Conservation (phyloP, 345 rosid species). For the Turnera subulata region DNA sequence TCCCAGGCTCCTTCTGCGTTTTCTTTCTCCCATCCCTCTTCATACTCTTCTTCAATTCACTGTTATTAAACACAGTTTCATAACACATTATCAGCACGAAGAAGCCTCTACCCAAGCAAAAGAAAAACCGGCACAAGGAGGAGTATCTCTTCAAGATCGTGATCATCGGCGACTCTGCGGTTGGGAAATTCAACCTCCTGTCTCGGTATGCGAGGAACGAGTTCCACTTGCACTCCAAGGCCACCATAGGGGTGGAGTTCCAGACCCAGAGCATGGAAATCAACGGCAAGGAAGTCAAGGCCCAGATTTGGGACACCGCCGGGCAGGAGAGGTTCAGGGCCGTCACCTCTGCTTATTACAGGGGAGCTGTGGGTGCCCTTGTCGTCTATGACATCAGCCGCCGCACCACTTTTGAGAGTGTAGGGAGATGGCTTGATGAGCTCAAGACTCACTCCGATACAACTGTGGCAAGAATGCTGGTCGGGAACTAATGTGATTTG, state of each 20-base stretch:
- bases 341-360: constrained; percentile 19
- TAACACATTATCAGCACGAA: too few species aligned
- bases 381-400: constrained; percentile 18
- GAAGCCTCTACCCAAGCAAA: too few species aligned
- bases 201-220: constrained; percentile 17
- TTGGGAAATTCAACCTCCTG: constrained; percentile 18
- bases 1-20: too few species aligned
- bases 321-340: constrained; percentile 23
- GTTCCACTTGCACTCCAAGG: constrained; percentile 13
- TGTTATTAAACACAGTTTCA: too few species aligned
- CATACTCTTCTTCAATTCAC: too few species aligned
- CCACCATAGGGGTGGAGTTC: constrained; percentile 19
- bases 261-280: constrained; percentile 18
- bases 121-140: too few species aligned
- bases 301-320: constrained; percentile 21
- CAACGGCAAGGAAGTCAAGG: constrained; percentile 19
- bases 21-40: too few species aligned
- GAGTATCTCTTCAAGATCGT: constrained; percentile 22
- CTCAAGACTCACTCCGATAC: constrained; percentile 22
- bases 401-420: constrained; percentile 19
- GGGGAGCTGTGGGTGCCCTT: constrained; percentile 22
- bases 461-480: constrained; percentile 14
- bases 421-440: constrained; percentile 22
- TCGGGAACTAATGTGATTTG: constrained; percentile 18
- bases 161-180: constrained; percentile 15